Evolutionary conservation across 441 rosid species (phyloP).

Genomic region (Brassica balearica): DNA sequence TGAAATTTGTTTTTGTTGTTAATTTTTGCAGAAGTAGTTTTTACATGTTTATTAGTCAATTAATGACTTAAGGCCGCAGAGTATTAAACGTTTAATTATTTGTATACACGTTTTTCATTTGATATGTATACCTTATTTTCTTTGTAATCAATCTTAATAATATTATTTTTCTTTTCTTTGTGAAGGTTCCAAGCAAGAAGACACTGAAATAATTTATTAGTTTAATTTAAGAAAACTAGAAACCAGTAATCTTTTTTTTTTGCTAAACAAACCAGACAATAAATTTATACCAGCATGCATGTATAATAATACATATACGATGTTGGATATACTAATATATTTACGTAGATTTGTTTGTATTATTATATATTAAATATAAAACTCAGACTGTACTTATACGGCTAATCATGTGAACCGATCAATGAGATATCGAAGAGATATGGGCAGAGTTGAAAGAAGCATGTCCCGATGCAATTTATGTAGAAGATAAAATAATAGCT

Average conservation of each 20-base stretch:
- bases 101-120: slow-evolving; percentile 17
- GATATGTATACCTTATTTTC: not conserved
- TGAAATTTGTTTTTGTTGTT: not conserved
- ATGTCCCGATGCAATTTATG: slow-evolving; percentile 44
- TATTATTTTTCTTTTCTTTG: not conserved
- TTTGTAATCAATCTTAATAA: not conserved
- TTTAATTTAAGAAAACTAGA: not conserved
- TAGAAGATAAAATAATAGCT: slow-evolving; percentile 20
- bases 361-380: not conserved
- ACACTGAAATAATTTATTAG: not conserved
- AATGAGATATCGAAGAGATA: slow-evolving; percentile 39
- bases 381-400: slow-evolving; percentile 20
- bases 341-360: slow-evolving; percentile 16
- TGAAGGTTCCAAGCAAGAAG: slow-evolving; percentile 33
- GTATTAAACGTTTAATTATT: slow-evolving; percentile 4
- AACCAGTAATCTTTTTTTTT: not conserved
- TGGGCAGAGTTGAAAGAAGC: slow-evolving; percentile 37
- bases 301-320: slow-evolving; percentile 1
- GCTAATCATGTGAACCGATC: slow-evolving; percentile 37
- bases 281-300: slow-evolving; percentile 7
- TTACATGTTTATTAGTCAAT: not conserved
- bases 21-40: not conserved
- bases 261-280: slow-evolving; percentile 7
- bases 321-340: slow-evolving; percentile 31
- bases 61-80: not conserved